phyloP scores from a whole-genome alignment of 2,329 filamentous ascomycete species.

The Nemania serpens region DNA sequence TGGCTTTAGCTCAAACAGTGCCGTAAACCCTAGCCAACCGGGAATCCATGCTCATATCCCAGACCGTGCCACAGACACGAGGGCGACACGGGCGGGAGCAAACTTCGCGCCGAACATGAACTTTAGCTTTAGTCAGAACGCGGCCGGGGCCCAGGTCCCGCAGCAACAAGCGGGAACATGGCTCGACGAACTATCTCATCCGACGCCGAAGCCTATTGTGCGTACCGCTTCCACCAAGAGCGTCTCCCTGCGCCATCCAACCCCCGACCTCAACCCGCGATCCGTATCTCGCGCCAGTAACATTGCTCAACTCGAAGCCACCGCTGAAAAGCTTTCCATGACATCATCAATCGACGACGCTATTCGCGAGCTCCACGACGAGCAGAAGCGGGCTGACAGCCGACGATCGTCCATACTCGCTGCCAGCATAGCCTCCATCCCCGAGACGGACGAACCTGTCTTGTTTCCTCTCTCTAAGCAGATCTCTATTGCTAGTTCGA shows the following conservation, averaged over 20 bases:
- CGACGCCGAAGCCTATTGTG: constrained; percentile 50
- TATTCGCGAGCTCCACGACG: constrained; percentile 72
- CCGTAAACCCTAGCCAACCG: constrained; percentile 20
- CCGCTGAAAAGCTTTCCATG: constrained; percentile 73
- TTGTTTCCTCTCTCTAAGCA: constrained; percentile 49
- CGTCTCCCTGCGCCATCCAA: constrained; percentile 59
- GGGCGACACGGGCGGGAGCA: constrained; percentile 17
- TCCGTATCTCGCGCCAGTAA: constrained; percentile 68
- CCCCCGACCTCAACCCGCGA: constrained; percentile 64
- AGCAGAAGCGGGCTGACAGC: constrained; percentile 72
- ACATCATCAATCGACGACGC: constrained; percentile 78
- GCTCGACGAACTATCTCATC: constrained; percentile 18
- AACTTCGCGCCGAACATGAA: constrained; percentile 23
- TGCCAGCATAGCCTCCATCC: constrained; percentile 48
- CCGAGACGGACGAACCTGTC: constrained; percentile 37
- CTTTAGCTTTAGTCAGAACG: constrained; percentile 21
- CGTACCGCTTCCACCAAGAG: constrained; percentile 52
- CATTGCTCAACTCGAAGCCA: constrained; percentile 75
- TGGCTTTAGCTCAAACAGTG: constrained; percentile 25
- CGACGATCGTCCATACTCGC: constrained; percentile 66
- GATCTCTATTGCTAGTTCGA: constrained; percentile 60
- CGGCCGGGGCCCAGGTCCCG: constrained; percentile 8
- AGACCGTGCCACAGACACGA: constrained; percentile 7
- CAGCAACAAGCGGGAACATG: constrained; percentile 11
- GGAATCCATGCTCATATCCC: not conserved